Evolutionary conservation across 441 rosid genomes (phyloP), one percentile per base, ranked within the genome.

Genomic region (Erodium trifolium): DNA sequence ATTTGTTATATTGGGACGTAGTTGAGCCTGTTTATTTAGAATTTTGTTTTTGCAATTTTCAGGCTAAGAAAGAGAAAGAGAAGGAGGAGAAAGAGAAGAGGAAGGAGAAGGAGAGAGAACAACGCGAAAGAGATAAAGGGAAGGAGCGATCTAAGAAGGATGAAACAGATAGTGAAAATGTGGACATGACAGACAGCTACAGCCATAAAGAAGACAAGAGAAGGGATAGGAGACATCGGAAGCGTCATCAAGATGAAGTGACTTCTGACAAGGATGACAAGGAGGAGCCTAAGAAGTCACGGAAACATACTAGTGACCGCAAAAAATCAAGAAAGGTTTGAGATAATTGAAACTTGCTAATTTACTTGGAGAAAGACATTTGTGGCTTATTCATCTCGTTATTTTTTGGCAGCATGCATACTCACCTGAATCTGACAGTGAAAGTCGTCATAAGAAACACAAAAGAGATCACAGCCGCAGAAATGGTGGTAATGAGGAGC

Each of bases 241-340:
- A 86, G 80, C 85, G 90, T 31, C 97, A 91, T 82, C 91, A 85
- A 34, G 97, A 94, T 57, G 97, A 92, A 69, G 84, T 76, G 47
- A 84, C 87, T 78, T 92, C 97, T 59, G 99, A 90, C 71, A 88
- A 77, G 79, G 98, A 92, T 72, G 98, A 94, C 69, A 88, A 78
- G 65, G 95, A 88, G 76, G 97, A 87, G 49, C 76, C 88, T 11
- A 90, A 80, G 76, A 90, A 85, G 77, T 89, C 94, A 4, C 95
- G 90, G 49, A 90, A 85, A 75, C 97, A 91, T 73, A 84, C 92
- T 18, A 82, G 84, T 68, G 98, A 94, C 69, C 88, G 94, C 27
- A 94, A 90, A 81, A 94, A 86, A 81, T 86, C 98, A 70, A 87
- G 90, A 85, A 94, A 90, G 97, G 99, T 85, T 79, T 57, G 65